Evolutionary conservation across 768 basidiomycete species (phyloP).

Genomic region (Termitomyces eurrhizus): DNA sequence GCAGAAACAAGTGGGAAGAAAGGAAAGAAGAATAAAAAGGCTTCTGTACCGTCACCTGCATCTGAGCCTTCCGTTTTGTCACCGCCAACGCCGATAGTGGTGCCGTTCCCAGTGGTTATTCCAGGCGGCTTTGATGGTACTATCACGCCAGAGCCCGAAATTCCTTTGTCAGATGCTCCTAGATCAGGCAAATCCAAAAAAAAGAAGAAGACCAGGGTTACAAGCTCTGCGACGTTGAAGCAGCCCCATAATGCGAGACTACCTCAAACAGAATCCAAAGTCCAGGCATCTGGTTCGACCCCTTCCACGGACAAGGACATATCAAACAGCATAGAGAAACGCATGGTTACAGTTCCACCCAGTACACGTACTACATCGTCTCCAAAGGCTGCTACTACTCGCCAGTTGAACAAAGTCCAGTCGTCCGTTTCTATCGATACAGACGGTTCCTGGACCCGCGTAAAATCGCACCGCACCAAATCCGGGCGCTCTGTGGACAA

Average conservation of each 20-base stretch:
- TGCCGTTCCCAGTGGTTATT: slow-evolving; percentile 33
- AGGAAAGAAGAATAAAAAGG: slow-evolving; percentile 20
- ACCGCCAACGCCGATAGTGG: slow-evolving; percentile 15
- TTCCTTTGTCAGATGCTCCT: background rate
- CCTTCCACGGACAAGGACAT: background rate
- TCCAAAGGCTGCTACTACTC: slow-evolving; percentile 14
- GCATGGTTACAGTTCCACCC: no score
- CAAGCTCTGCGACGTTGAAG: background rate
- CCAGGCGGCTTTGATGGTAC: slow-evolving; percentile 42
- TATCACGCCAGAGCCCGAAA: slow-evolving; percentile 1
- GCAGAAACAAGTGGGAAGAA: slow-evolving; percentile 13
- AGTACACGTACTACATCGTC: background rate
- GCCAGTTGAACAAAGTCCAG: slow-evolving; percentile 18
- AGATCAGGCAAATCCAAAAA: slow-evolving; percentile 15
- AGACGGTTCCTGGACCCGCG: slow-evolving; percentile 70
- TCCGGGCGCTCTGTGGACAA: slow-evolving; percentile 26
- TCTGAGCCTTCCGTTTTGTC: background rate
- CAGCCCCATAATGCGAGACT: background rate
- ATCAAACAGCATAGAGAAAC: background rate
- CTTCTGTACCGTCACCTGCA: background rate
- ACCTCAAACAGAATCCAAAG: slow-evolving; percentile 5
- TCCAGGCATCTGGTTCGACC: slow-evolving; percentile 26
- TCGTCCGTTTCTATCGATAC: slow-evolving; percentile 42
- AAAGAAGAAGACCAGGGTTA: slow-evolving; percentile 35
- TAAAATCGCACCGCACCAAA: slow-evolving; percentile 40